phyloP scores from a whole-genome alignment of 768 basidiomycete species.

The Russula lepida region DNA sequence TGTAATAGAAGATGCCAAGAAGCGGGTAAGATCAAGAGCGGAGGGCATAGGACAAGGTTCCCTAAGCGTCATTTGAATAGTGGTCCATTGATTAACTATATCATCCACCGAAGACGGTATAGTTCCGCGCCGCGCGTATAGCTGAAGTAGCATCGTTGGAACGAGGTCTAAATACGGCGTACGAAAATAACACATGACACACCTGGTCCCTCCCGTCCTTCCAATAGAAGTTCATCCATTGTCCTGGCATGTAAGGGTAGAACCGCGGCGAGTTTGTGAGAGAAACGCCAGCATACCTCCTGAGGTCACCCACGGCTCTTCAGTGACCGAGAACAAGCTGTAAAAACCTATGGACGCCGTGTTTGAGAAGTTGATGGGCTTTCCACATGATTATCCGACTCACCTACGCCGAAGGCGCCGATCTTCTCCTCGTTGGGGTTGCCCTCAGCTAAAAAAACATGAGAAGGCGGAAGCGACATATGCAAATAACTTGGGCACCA shows the following conservation, averaged over 20 bases:
- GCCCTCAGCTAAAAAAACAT: slow-evolving; percentile 55
- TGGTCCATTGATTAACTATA: slow-evolving; percentile 55
- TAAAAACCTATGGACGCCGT: slow-evolving; percentile 47
- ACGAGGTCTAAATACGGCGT: not conserved
- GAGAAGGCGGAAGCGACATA: not conserved
- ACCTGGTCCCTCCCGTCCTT: slow-evolving; percentile 88
- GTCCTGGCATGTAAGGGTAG: slow-evolving; percentile 39
- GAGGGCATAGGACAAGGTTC: slow-evolving; percentile 73
- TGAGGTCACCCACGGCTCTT: slow-evolving; percentile 75
- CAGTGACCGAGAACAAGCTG: slow-evolving; percentile 74
- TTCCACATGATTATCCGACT: slow-evolving; percentile 16
- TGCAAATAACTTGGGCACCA: slow-evolving; percentile 32
- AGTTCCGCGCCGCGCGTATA: slow-evolving; percentile 74
- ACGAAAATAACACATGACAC: slow-evolving; percentile 15
- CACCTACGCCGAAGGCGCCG: slow-evolving; percentile 82
- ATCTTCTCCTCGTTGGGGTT: slow-evolving; percentile 94
- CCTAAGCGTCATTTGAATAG: slow-evolving; percentile 82
- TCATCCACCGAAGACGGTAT: slow-evolving; percentile 38
- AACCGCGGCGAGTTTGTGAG: slow-evolving; percentile 4
- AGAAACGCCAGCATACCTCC: slow-evolving; percentile 45
- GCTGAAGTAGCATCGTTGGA: slow-evolving; percentile 32
- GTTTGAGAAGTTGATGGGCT: not conserved
- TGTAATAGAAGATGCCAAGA: slow-evolving; percentile 84
- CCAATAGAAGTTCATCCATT: slow-evolving; percentile 97
- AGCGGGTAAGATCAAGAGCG: slow-evolving; percentile 84